Evolutionary conservation across 805 yeast species (phyloP).

Genomic region (Kluyveromyces nonfermentans): DNA sequence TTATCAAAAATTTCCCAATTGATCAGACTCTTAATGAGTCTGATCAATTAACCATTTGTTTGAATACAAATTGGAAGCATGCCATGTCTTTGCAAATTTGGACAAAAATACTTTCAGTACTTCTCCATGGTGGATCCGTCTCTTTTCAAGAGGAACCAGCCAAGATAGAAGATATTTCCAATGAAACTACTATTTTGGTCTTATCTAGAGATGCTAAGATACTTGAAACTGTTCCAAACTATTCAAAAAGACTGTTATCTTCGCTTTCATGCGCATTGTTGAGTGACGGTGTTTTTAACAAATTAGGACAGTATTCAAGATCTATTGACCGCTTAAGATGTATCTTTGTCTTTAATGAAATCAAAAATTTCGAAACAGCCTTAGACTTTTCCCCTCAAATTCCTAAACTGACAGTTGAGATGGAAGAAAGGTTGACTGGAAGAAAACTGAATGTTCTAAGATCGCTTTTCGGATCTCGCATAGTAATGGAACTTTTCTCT

Average conservation of each 20-base stretch:
- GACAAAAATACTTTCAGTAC: constrained; percentile 30
- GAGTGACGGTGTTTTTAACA: constrained; percentile 41
- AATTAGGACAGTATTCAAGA: constrained; percentile 20
- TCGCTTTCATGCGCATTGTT: constrained; percentile 26
- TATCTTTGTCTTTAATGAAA: constrained; percentile 32
- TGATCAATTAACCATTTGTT: constrained; percentile 26
- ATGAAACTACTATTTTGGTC: constrained; percentile 17
- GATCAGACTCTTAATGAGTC: constrained; percentile 29
- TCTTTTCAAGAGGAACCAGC: constrained; percentile 17
- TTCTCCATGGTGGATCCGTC: constrained; percentile 29
- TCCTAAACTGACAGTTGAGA: constrained; percentile 10
- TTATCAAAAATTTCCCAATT: constrained; percentile 30
- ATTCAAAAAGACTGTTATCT: neutral
- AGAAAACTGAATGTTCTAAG: constrained; percentile 34
- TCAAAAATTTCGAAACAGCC: constrained; percentile 11
- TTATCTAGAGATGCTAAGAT: constrained; percentile 7
- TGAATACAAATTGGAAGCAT: constrained; percentile 10
- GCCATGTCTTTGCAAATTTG: constrained; percentile 33
- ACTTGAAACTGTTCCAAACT: constrained; percentile 1
- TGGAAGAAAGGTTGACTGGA: constrained; percentile 13
- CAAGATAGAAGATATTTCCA: constrained; percentile 4
- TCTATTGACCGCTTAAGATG: constrained; percentile 31
- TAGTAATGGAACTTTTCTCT: constrained; percentile 41
- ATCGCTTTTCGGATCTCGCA: constrained; percentile 39
- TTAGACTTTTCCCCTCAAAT: constrained; percentile 11